phyloP scores from a whole-genome alignment of 2,329 filamentous ascomycete species.

The Metarhizium sp. region DNA sequence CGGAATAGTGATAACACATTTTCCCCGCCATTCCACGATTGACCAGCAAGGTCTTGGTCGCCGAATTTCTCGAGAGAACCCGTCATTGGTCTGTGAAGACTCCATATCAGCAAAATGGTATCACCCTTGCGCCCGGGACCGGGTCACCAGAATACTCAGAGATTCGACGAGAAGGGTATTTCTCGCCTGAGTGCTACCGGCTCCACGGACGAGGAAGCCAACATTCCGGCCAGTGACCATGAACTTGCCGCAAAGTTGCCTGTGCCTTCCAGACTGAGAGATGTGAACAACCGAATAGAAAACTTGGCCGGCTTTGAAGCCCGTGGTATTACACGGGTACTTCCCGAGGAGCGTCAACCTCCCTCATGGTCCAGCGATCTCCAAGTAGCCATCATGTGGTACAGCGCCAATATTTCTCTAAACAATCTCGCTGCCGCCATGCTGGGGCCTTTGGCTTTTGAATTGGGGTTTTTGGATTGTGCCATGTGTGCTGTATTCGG shows the following conservation, averaged over 20 bases:
- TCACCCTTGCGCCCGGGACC: background rate
- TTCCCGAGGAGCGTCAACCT: constrained; percentile 24
- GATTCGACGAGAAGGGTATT: background rate
- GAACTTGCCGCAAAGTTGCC: background rate
- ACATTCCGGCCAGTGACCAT: background rate
- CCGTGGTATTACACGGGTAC: constrained; percentile 29
- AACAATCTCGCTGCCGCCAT: constrained; percentile 57
- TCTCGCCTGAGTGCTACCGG: background rate
- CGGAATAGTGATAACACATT: background rate
- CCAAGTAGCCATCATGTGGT: constrained; percentile 32
- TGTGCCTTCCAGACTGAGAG: constrained; percentile 2
- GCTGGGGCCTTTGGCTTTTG: constrained; percentile 57
- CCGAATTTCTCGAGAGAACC: background rate
- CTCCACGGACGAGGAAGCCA: background rate
- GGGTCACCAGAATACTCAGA: background rate
- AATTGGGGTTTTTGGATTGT: constrained; percentile 63
- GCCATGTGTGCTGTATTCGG: constrained; percentile 65
- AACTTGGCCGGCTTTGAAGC: constrained; percentile 27
- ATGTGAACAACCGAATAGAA: constrained; percentile 18
- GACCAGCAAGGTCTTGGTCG: background rate
- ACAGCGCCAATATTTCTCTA: constrained; percentile 32
- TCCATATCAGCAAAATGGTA: background rate
- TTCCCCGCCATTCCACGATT: background rate
- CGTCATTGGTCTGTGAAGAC: background rate
- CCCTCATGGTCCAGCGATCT: constrained; percentile 24